Evolutionary conservation across 2,329 filamentous ascomycete genomes (phyloP).

Genomic region (Xylariaceae sp.): DNA sequence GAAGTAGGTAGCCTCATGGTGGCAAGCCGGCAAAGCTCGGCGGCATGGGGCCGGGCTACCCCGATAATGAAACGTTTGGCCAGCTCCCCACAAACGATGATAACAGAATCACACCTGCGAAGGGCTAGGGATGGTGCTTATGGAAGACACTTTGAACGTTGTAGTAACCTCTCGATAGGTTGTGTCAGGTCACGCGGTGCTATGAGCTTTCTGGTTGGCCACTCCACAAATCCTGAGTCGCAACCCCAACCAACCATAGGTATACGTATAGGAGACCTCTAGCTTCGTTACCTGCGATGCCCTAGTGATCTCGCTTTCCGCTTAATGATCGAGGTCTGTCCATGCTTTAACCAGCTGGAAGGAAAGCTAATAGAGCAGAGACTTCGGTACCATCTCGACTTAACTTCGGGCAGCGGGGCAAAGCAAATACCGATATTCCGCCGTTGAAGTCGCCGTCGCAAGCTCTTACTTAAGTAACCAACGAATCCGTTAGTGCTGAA

Average conservation of each 20-base stretch:
- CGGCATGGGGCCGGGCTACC: constrained; percentile 26
- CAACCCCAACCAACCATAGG: constrained; percentile 27
- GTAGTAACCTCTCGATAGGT: constrained; percentile 31
- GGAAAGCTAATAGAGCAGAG: background rate
- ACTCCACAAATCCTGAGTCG: constrained; percentile 18
- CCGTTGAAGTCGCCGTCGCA: constrained; percentile 1
- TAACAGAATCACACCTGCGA: constrained; percentile 24
- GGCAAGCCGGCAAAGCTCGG: constrained; percentile 21
- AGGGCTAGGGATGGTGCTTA: constrained; percentile 23
- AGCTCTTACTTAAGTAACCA: constrained; percentile 12
- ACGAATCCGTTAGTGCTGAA: background rate
- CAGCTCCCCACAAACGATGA: constrained; percentile 25
- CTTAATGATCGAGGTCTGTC: constrained; percentile 23
- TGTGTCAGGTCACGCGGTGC: constrained; percentile 34
- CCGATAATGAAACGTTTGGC: constrained; percentile 40
- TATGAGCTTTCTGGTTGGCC: constrained; percentile 32
- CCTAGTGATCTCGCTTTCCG: constrained; percentile 33
- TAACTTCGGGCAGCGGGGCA: constrained; percentile 23
- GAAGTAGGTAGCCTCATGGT: constrained; percentile 15
- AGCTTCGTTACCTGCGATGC: constrained; percentile 15
- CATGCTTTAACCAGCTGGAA: constrained; percentile 1
- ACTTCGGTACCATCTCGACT: constrained; percentile 21
- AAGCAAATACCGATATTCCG: constrained; percentile 11
- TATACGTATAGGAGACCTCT: too few relatives aligned
- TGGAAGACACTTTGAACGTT: constrained; percentile 32